A percentile compares a stretch with the other conserved stretches of the same genome.
Evolutionary conservation across 2,329 filamentous ascomycete genomes (phyloP).

Genomic region (Claviceps digitariae): DNA sequence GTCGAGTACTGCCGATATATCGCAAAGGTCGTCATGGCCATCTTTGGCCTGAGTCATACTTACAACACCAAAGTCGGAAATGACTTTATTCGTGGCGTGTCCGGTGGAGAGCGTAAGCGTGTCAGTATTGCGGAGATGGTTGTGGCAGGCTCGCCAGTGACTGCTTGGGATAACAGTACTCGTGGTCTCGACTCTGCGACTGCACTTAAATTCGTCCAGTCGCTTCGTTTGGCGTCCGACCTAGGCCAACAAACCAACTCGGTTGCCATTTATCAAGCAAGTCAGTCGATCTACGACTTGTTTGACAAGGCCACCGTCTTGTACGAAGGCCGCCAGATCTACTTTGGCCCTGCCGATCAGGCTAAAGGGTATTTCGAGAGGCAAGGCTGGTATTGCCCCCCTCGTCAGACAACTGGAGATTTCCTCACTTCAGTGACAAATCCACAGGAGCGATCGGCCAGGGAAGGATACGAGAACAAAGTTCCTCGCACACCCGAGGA

Average conservation of each 20-base stretch:
- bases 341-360: constrained; percentile 47
- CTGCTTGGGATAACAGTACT: constrained; percentile 60
- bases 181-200: constrained; percentile 61
- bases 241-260: constrained; percentile 47
- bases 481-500: constrained; percentile 58
- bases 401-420: constrained; percentile 54
- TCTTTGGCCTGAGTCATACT: constrained; percentile 61
- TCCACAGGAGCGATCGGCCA: constrained; percentile 41
- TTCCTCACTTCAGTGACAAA: constrained; percentile 59
- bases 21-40: constrained; percentile 52
- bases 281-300: constrained; percentile 53
- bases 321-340: constrained; percentile 68
- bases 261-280: constrained; percentile 62
- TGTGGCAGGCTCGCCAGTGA: constrained; percentile 43
- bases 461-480: constrained; percentile 43
- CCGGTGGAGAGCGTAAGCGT: constrained; percentile 61
- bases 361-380: constrained; percentile 54
- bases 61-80: constrained; percentile 63
- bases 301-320: constrained; percentile 66
- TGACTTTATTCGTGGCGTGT: constrained; percentile 58
- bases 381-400: constrained; percentile 55
- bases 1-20: constrained; percentile 48
- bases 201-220: constrained; percentile 59
- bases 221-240: constrained; percentile 50
- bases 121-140: constrained; percentile 72